A percentile compares a stretch with the other conserved stretches of the same genome.
Conservation (phyloP, 2,329 filamentous ascomycete species). For the Sclerotinia spermophila region DNA sequence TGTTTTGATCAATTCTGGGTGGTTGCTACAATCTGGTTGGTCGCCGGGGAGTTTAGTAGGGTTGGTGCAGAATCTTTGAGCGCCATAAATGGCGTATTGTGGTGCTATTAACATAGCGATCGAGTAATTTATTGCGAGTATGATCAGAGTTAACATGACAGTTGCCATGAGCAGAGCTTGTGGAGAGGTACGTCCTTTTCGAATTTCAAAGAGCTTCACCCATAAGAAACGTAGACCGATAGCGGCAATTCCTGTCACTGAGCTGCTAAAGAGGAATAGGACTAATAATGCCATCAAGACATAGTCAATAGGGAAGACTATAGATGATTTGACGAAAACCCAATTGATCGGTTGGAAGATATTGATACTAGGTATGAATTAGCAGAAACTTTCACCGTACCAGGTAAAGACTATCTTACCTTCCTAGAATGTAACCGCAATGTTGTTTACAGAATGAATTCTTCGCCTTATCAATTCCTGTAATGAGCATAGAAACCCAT, state of each 20-base stretch:
- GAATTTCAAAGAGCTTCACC: slow-evolving; percentile 88
- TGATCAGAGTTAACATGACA: slow-evolving; percentile 84
- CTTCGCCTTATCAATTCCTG: slow-evolving; percentile 90
- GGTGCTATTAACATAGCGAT: slow-evolving; percentile 92
- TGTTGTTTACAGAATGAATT: slow-evolving; percentile 88
- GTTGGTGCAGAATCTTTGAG: slow-evolving; percentile 88
- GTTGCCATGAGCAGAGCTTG: slow-evolving; percentile 90
- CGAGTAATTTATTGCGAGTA: slow-evolving; percentile 87
- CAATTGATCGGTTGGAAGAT: slow-evolving; percentile 96
- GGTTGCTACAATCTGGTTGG: slow-evolving; percentile 70
- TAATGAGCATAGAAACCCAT: slow-evolving; percentile 92
- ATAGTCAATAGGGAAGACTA: slow-evolving; percentile 89
- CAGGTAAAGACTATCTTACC: slow-evolving; percentile 21
- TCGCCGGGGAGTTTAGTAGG: slow-evolving; percentile 57
- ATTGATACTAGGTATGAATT: slow-evolving; percentile 56
- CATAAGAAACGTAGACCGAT: slow-evolving; percentile 95
- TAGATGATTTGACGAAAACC: slow-evolving; percentile 75
- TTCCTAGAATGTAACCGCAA: slow-evolving; percentile 87
- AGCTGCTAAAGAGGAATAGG: slow-evolving; percentile 82
- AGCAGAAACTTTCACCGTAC: slow-evolving; percentile 33
- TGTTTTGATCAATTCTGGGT: slow-evolving; percentile 68
- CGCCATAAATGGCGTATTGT: slow-evolving; percentile 90
- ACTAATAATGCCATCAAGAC: slow-evolving; percentile 80
- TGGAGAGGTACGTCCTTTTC: slow-evolving; percentile 82
- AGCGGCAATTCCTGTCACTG: slow-evolving; percentile 78